These are phyloP conservation scores for Phytopythium ostracodes DNA, from an alignment of 352 stramenopile genomes.

Conservation along the genomic window DNA sequence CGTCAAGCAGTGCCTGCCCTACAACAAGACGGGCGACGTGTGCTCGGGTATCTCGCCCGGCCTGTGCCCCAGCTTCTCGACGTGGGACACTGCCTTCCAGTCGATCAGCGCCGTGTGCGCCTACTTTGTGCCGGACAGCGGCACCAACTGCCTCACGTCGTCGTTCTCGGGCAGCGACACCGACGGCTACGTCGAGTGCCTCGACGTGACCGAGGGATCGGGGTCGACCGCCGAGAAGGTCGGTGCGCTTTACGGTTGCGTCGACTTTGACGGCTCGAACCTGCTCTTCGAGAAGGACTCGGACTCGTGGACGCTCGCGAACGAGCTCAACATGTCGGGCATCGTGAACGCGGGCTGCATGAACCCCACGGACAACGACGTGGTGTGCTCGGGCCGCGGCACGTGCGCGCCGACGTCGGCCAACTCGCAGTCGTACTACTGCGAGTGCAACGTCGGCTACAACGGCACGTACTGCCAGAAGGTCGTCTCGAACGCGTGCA, in stretches of 20 bases:
- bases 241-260: slow-evolving; percentile 73
- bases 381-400: slow-evolving; percentile 74
- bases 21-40: slow-evolving; percentile 35
- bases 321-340: slow-evolving; percentile 54
- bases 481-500: slow-evolving; percentile 71
- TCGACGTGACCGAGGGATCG: slow-evolving; percentile 35
- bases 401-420: slow-evolving; percentile 48
- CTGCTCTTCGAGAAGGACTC: slow-evolving; percentile 49
- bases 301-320: slow-evolving; percentile 46
- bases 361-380: slow-evolving; percentile 53
- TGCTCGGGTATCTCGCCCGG: slow-evolving; percentile 54
- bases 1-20: slow-evolving; percentile 79
- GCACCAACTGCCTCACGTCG: slow-evolving; percentile 38
- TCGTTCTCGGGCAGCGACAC: slow-evolving; percentile 20
- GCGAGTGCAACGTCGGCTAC: slow-evolving; percentile 73
- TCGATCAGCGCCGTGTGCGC: slow-evolving; percentile 69
- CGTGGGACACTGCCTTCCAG: slow-evolving; percentile 55
- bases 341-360: slow-evolving; percentile 55
- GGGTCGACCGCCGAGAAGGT: slow-evolving; percentile 23
- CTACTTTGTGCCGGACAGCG: slow-evolving; percentile 48
- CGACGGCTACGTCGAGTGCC: slow-evolving; percentile 27
- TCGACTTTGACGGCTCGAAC: slow-evolving; percentile 64
- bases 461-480: slow-evolving; percentile 75
- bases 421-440: slow-evolving; percentile 52
- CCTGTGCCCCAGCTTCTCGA: slow-evolving; percentile 73